Conservation (phyloP, 1,284 basidiomycete species). For the Puccinia brachypodii region DNA sequence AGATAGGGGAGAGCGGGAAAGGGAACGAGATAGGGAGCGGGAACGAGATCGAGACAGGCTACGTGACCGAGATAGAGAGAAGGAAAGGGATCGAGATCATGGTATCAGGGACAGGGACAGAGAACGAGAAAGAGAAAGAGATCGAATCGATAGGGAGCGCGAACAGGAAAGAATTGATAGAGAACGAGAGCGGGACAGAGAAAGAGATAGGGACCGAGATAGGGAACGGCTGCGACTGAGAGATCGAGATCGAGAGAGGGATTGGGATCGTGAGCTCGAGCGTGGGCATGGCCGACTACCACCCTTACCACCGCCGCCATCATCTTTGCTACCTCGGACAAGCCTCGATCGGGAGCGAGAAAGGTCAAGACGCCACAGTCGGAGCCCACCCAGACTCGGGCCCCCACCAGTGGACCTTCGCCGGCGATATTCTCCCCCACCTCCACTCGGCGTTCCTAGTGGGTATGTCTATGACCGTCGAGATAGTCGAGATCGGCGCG, state of each 20-base stretch:
- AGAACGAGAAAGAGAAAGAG: slow-evolving; percentile 30
- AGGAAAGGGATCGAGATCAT: slow-evolving; percentile 36
- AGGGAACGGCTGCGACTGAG: slow-evolving; percentile 4
- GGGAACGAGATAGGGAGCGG: slow-evolving; percentile 20
- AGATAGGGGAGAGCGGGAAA: slow-evolving; percentile 8
- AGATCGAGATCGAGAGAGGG: slow-evolving; percentile 17
- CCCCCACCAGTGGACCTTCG: slow-evolving; percentile 32
- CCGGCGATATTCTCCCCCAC: slow-evolving; percentile 36
- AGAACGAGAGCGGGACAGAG: slow-evolving; percentile 31
- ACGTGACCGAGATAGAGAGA: slow-evolving; percentile 36
- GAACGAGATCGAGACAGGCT: slow-evolving; percentile 29
- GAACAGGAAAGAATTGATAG: slow-evolving; percentile 18
- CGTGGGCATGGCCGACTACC: slow-evolving; percentile 13
- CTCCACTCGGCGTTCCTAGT: neutral
- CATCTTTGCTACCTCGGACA: neutral
- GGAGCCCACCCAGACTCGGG: slow-evolving; percentile 34
- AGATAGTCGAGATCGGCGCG: slow-evolving; percentile 27
- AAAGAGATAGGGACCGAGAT: neutral
- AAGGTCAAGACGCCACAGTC: slow-evolving; percentile 24
- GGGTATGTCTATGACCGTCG: slow-evolving; percentile 29
- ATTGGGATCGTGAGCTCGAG: slow-evolving; percentile 7
- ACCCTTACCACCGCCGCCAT: slow-evolving; percentile 6
- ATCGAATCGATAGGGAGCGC: slow-evolving; percentile 27
- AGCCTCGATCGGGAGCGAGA: slow-evolving; percentile 26
- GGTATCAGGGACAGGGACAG: neutral